Evolutionary conservation across 352 stramenopile genomes (phyloP).

Genomic region (Phytopythium ostracodes): DNA sequence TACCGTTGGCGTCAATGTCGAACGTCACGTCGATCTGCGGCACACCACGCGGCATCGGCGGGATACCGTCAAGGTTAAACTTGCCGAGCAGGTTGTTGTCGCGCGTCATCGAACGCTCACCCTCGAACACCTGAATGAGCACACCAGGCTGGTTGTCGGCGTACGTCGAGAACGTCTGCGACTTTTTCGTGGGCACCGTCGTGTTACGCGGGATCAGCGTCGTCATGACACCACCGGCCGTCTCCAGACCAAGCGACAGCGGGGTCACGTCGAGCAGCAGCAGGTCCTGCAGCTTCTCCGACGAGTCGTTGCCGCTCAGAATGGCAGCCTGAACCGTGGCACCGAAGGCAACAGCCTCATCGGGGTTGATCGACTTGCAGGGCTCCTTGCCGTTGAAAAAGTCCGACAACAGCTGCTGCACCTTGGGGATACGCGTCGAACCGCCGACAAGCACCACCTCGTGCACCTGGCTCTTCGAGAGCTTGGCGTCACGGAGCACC

Average conservation of each 20-base stretch:
- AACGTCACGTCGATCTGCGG: constrained; percentile 91
- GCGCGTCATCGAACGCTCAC: constrained; percentile 99
- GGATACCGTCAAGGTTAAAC: constrained; percentile 90
- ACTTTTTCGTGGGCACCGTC: constrained; percentile 98
- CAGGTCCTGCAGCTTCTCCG: constrained; percentile 92
- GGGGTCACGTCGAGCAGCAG: constrained; percentile 98
- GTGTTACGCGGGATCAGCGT: constrained; percentile 99
- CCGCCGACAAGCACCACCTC: constrained; percentile 99
- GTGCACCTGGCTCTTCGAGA: constrained; percentile 97
- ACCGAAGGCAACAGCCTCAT: constrained; percentile 99
- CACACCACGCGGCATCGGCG: constrained; percentile 76
- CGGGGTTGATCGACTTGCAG: constrained; percentile 92
- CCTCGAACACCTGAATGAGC: constrained; percentile 95
- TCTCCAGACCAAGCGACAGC: constrained; percentile 98
- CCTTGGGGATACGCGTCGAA: constrained; percentile 97
- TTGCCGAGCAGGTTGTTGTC: constrained; percentile 95
- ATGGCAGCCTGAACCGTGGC: constrained; percentile 96
- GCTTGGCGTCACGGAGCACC: constrained; percentile 94
- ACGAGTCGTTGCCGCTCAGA: constrained; percentile 91
- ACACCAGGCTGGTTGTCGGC: constrained; percentile 96
- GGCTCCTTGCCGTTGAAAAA: constrained; percentile 98
- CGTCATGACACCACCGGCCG: constrained; percentile 98
- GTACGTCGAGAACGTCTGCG: constrained; percentile 98
- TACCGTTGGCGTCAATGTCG: constrained; percentile 91
- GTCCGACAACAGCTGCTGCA: constrained; percentile 96